phyloP scores from a whole-genome alignment of 148 eudicot species.

The Chenopodium formosanum region DNA sequence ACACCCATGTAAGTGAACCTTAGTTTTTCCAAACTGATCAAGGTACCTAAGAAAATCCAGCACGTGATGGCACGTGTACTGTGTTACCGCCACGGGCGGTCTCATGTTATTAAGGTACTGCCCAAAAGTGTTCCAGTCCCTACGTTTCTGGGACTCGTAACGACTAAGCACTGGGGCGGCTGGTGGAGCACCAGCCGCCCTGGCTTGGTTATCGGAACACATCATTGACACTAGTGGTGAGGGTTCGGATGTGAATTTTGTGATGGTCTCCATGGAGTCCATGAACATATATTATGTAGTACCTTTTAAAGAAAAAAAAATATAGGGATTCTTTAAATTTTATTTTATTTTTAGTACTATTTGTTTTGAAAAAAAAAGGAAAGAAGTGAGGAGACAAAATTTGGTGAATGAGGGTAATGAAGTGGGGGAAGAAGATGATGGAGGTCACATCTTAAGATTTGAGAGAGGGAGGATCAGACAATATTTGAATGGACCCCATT shows the following conservation, averaged over 20 bases:
- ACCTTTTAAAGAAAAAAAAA: not conserved
- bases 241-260: constrained; percentile 4
- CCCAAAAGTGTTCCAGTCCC: constrained; percentile 89
- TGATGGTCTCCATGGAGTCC: constrained; percentile 20
- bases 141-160: constrained; percentile 71
- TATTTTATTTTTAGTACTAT: not conserved
- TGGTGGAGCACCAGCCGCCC: not conserved
- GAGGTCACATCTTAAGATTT: constrained; percentile 41
- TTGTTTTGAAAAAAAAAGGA: constrained; percentile 6
- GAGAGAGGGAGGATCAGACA: constrained; percentile 22
- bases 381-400: constrained; percentile 20
- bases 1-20: constrained; percentile 72
- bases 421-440: constrained; percentile 24
- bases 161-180: constrained; percentile 44
- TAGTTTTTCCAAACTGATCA: constrained; percentile 85
- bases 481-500: constrained; percentile 32
- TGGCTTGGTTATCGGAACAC: not conserved
- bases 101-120: constrained; percentile 74
- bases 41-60: constrained; percentile 70
- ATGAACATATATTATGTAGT: not conserved
- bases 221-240: not conserved
- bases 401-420: constrained; percentile 34
- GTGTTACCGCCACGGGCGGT: constrained; percentile 55
- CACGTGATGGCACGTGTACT: constrained; percentile 68
- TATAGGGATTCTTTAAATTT: not conserved